Base-by-base conservation (phyloP, 495 filamentous ascomycete genomes). In the Neurospora tetrasperma region DNA sequence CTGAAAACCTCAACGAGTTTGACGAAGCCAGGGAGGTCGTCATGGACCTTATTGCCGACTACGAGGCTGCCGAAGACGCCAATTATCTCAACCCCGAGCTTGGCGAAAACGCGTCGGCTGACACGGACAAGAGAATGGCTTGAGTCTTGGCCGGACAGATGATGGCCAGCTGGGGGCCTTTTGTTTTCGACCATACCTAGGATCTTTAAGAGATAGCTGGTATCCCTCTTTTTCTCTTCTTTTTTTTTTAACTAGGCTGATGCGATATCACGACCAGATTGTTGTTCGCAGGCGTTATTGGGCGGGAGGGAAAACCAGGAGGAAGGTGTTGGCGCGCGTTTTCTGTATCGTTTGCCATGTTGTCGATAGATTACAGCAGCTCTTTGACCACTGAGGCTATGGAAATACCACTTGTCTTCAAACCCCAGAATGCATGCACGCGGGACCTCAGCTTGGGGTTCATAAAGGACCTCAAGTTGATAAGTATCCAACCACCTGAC, bases 21-120 rank as follows among this genome's bases (percentile, higher is more conserved):
- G 96, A 99, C 80, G 94, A 98, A 81, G 93, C 96, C 31, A 88
- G 90, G 73, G 92, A 93, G 59, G 94, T 97, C 14, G 94, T 97
- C 14, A 88, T 89, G 77, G 94, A 96, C 76, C 84, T 97, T 27
- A 93, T 98, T 73, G 88, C 87, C 27, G 96, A 99, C 84, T 99
- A 99, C 79, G 96, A 98, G 82, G 95, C 94, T 27, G 96, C 96
- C 23, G 96, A 99, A 82, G 87, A 90, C 77, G 89, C 92, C 71
- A 89, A 93, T 77, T 99, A 99, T 82, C 83, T 99, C 39, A 91
- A 92, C 74, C 89, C 89, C 2, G 89, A 89, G 72, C 84, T 84
- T 5, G 88, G 87, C 11, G 83, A 83, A 8, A 79, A 81, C 10
- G 79, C 80, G 9, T 83, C 84, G 43, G 82, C 80, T 12, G 85